Conservation (phyloP, 768 basidiomycete species). For the Crucibulum laeve region DNA sequence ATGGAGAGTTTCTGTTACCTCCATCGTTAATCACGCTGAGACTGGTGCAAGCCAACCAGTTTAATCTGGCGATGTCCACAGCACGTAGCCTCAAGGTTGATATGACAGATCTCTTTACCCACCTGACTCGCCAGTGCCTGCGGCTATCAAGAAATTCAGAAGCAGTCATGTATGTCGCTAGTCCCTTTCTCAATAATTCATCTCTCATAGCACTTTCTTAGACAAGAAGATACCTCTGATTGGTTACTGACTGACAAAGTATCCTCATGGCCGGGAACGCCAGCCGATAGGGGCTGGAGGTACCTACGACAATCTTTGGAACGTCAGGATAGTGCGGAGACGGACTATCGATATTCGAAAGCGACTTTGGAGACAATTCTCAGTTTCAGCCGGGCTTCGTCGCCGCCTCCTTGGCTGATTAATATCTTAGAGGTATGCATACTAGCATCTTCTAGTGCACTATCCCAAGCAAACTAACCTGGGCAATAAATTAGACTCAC, state of each 20-base stretch:
- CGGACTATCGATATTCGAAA: constrained; percentile 74
- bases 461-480: constrained; percentile 5
- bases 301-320: constrained; percentile 80
- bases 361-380: constrained; percentile 75
- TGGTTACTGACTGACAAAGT: constrained; percentile 85
- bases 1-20: constrained; percentile 48
- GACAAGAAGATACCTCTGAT: constrained; percentile 66
- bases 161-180: constrained; percentile 45
- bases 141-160: constrained; percentile 65
- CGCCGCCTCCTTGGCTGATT: constrained; percentile 82
- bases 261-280: constrained; percentile 78
- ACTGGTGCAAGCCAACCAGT: constrained; percentile 74
- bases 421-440: constrained; percentile 62
- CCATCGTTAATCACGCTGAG: constrained; percentile 68
- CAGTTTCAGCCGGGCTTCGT: constrained; percentile 51
- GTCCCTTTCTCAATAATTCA: constrained; percentile 4
- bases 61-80: constrained; percentile 73
- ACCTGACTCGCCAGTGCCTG: constrained; percentile 75
- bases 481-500: constrained; percentile 41
- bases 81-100: constrained; percentile 77
- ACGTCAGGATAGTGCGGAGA: constrained; percentile 68
- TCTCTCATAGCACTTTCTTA: constrained; percentile 21
- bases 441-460: background rate
- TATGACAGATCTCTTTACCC: constrained; percentile 82
- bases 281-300: constrained; percentile 80